A percentile compares a stretch with the other conserved stretches of the same genome.
phyloP scores from a whole-genome alignment of 2,329 filamentous ascomycete genomes.

The Lachnellula suecica region DNA sequence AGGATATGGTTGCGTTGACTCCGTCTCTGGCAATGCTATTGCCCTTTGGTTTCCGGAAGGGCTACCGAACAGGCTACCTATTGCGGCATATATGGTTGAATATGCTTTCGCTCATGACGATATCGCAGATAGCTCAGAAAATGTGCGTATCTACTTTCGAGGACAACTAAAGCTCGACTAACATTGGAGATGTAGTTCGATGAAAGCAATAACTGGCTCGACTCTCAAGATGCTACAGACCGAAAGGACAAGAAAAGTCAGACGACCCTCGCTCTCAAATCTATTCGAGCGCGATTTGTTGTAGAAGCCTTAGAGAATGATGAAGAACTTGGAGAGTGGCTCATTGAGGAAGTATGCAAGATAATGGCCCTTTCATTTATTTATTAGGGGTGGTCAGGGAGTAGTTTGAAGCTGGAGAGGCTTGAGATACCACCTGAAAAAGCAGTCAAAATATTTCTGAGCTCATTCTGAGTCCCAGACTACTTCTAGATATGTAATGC shows the following conservation, averaged over 20 bases:
- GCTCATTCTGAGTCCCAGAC: too few species aligned
- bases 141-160: not conserved
- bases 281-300: not conserved
- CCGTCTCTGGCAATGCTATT: conserved; percentile 1
- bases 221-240: not conserved
- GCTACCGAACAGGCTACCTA: not conserved
- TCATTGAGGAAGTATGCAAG: conserved; percentile 2
- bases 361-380: too few species aligned
- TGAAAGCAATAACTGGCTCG: conserved; percentile 1
- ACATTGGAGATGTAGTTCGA: not conserved
- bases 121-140: not conserved
- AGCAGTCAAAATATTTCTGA: too few species aligned
- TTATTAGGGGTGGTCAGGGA: too few species aligned
- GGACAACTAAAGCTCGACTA: not conserved
- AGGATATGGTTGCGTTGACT: conserved; percentile 1
- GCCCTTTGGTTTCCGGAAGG: conserved; percentile 3
- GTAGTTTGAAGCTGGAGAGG: too few species aligned
- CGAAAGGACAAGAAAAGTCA: not conserved
- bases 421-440: too few species aligned
- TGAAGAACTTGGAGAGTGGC: not conserved
- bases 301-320: not conserved
- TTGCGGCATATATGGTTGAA: not conserved
- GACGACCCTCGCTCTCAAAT: not conserved
- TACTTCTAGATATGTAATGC: too few species aligned
- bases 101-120: conserved; percentile 1